Percentiles rank a stretch among this genome's conserved stretches.
Conservation (phyloP, 2,329 filamentous ascomycete species). For the Lasiodiplodia theobromae region DNA sequence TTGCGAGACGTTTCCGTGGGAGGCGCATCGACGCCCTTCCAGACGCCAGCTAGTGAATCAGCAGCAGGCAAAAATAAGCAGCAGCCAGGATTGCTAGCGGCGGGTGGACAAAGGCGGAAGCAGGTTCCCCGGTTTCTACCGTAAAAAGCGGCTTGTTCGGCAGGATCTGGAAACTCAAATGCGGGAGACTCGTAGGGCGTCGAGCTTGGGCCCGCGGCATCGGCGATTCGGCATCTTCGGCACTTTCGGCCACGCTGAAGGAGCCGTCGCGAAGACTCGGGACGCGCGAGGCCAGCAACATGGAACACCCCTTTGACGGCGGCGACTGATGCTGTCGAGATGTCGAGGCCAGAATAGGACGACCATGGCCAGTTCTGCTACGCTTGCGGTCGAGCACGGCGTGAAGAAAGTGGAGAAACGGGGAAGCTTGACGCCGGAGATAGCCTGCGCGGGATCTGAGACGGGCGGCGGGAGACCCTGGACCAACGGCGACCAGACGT, state of each 20-base stretch:
- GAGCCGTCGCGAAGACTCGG: not conserved
- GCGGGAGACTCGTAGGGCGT: constrained; percentile 3
- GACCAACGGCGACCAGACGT: not conserved
- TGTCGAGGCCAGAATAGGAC: not conserved
- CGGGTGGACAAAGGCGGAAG: not conserved
- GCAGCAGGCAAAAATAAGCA: constrained; percentile 19
- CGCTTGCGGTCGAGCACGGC: not conserved
- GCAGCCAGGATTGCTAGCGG: not conserved
- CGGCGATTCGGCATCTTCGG: constrained; percentile 20
- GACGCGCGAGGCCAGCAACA: not conserved
- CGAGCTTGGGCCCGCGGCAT: constrained; percentile 15
- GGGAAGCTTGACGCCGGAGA: constrained; percentile 17
- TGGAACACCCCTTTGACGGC: not conserved
- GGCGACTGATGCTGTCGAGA: not conserved
- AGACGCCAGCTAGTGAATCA: constrained; percentile 17
- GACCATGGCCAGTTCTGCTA: not conserved
- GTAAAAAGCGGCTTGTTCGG: constrained; percentile 13
- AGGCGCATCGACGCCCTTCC: not conserved
- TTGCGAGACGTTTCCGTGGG: not conserved
- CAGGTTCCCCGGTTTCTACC: constrained; percentile 8
- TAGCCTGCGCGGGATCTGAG: constrained; percentile 21
- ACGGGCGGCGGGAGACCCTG: constrained; percentile 16
- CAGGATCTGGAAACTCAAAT: constrained; percentile 2
- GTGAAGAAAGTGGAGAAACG: constrained; percentile 18
- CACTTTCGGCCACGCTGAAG: constrained; percentile 3